A percentile compares a stretch with the other conserved stretches of the same genome.
Evolutionary conservation across 1,284 basidiomycete species (phyloP).

Genomic region (Microbotryomycetes sp.): DNA sequence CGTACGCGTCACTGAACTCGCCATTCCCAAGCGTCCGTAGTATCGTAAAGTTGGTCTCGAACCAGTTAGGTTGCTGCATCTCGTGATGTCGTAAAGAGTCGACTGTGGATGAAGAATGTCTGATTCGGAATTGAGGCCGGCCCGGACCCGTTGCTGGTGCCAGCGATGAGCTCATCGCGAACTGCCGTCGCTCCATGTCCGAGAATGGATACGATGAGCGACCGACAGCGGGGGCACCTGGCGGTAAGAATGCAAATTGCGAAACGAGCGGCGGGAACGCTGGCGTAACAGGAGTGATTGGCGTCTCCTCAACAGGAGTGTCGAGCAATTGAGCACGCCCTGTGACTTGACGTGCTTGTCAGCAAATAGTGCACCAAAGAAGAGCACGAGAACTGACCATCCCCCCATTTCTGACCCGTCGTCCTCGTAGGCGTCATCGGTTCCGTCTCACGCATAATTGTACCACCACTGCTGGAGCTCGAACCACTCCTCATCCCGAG

Average conservation of each 20-base stretch:
- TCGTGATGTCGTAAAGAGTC: constrained; percentile 29
- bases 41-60: constrained; percentile 70
- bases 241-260: constrained; percentile 7
- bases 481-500: constrained; percentile 9
- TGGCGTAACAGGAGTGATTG: constrained; percentile 21
- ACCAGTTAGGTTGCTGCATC: constrained; percentile 38
- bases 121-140: constrained; percentile 22
- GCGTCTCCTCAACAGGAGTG: constrained; percentile 23
- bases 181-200: constrained; percentile 10
- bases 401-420: constrained; percentile 6
- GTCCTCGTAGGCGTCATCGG: constrained; percentile 32
- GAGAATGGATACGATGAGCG: constrained; percentile 27
- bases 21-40: constrained; percentile 80
- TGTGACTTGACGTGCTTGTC: constrained; percentile 3
- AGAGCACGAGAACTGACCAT: constrained; percentile 12
- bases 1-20: constrained; percentile 90
- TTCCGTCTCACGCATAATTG: constrained; percentile 14
- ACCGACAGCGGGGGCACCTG: constrained; percentile 2
- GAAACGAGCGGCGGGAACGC: constrained; percentile 15
- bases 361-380: neutral
- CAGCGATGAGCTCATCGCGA: neutral
- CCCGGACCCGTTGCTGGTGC: neutral
- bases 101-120: constrained; percentile 32
- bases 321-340: constrained; percentile 18
- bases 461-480: constrained; percentile 7